Conservation (phyloP, 345 rosid genomes). For the Passiflora organensis region DNA sequence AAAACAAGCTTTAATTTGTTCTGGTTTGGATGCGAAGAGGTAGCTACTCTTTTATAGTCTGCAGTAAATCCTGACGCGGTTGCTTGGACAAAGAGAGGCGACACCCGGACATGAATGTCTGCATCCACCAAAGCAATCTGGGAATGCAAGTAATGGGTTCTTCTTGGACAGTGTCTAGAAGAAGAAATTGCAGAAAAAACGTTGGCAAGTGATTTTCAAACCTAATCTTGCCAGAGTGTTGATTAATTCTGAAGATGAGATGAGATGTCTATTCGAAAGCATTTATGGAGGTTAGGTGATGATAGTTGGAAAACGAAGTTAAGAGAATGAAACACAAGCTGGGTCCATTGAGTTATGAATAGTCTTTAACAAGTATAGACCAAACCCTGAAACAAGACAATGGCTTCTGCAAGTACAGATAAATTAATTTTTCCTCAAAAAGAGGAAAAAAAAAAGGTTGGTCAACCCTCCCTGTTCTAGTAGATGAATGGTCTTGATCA, state of each 20-base stretch:
- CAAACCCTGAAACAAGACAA: neutral
- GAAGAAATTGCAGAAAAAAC: too few species aligned
- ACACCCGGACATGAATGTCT: neutral
- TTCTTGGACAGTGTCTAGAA: too few species aligned
- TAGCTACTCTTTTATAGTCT: constrained; percentile 1
- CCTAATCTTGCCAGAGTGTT: too few species aligned
- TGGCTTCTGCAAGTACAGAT: too few species aligned
- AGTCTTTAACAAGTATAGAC: neutral
- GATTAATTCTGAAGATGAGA: neutral
- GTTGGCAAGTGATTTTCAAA: too few species aligned
- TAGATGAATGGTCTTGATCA: constrained; percentile 12
- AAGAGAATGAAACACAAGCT: neutral
- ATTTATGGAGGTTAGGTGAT: constrained; percentile 1
- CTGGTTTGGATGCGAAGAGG: neutral
- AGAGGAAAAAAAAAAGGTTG: neutral
- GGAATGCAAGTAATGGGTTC: too few species aligned
- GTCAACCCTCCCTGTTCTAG: neutral
- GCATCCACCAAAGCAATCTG: constrained; percentile 12
- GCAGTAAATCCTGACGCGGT: neutral
- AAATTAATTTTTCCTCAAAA: neutral
- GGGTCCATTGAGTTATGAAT: neutral
- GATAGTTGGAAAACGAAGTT: neutral
- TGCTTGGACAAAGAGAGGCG: constrained; percentile 8
- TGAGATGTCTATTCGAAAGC: neutral
- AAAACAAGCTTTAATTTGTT: neutral